A percentile compares a stretch with the other conserved stretches of the same genome.
Conservation (phyloP, 2,329 filamentous ascomycete genomes). For the Botryotinia globosa region DNA sequence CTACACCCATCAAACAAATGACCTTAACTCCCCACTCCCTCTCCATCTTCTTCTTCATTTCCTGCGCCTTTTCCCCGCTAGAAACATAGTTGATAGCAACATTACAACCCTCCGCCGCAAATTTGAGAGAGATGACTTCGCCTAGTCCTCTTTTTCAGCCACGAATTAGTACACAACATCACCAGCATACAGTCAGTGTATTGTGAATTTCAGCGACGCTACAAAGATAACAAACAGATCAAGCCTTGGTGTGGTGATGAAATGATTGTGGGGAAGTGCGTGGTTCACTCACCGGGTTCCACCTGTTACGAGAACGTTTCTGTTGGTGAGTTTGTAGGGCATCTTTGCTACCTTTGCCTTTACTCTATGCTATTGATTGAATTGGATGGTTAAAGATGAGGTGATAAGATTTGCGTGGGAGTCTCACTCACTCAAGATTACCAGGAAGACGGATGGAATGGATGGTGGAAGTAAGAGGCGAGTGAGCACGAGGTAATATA, state of each 20-base stretch:
- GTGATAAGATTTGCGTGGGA: background rate
- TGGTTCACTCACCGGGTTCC: constrained; percentile 53
- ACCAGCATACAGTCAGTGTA: background rate
- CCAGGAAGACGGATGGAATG: background rate
- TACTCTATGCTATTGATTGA: background rate
- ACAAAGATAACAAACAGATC: background rate
- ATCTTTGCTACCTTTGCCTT: constrained; percentile 41
- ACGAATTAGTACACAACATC: background rate
- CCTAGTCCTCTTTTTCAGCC: constrained; percentile 55
- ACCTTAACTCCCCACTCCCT: constrained; percentile 52
- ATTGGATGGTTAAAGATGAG: background rate
- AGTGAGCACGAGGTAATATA: background rate
- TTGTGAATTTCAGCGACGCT: background rate
- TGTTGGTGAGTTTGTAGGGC: constrained; percentile 59
- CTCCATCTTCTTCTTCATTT: constrained; percentile 50
- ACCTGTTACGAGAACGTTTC: constrained; percentile 63
- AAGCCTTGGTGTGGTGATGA: background rate
- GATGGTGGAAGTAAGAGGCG: background rate
- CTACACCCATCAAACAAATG: constrained; percentile 53
- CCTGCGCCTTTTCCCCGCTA: constrained; percentile 53
- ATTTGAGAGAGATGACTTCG: constrained; percentile 57
- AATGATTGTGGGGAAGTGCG: background rate
- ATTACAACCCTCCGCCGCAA: constrained; percentile 61
- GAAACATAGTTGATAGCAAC: constrained; percentile 64
- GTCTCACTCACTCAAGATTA: background rate